phyloP scores from a whole-genome alignment of 805 yeast genomes.

The Cyberlindnera misumaiensis region DNA sequence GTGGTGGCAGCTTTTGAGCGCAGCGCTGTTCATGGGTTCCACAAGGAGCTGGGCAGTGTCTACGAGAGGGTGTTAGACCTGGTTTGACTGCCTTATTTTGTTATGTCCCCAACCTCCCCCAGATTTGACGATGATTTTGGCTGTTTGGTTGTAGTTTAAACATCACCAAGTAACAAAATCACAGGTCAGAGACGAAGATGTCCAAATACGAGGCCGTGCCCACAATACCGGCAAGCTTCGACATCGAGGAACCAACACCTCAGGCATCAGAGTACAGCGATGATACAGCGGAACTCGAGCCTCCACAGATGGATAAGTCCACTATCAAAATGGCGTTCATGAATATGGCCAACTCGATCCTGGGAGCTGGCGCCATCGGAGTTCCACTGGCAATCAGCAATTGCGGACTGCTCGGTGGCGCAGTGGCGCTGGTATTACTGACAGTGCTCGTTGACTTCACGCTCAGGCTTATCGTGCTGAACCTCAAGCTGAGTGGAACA shows the following conservation, averaged over 20 bases:
- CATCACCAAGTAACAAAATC: no score
- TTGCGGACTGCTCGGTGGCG: slow-evolving; percentile 72
- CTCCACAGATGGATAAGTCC: slow-evolving; percentile 34
- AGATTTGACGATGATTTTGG: slow-evolving; percentile 4
- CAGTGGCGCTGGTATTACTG: slow-evolving; percentile 49
- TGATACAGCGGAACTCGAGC: slow-evolving; percentile 3
- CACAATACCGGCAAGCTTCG: no score
- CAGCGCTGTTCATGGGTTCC: slow-evolving; percentile 33
- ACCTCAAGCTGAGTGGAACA: slow-evolving; percentile 71
- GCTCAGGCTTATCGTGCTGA: slow-evolving; percentile 66
- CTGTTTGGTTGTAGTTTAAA: no score
- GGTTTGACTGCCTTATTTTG: background rate
- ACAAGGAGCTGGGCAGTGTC: slow-evolving; percentile 36
- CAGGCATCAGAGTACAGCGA: no score
- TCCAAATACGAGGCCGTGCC: no score
- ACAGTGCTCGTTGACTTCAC: slow-evolving; percentile 88
- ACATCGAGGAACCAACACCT: no score
- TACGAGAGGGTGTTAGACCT: slow-evolving; percentile 38
- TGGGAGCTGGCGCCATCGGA: slow-evolving; percentile 95
- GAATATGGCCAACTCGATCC: slow-evolving; percentile 94
- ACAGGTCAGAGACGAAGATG: no score
- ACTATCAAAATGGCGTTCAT: slow-evolving; percentile 82
- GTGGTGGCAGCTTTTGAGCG: slow-evolving; percentile 30
- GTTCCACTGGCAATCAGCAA: slow-evolving; percentile 84
- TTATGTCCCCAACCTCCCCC: no score